Evolutionary conservation across 148 eudicot genomes (phyloP), one percentile per base, ranked within the genome.

Genomic region (Cornus florida): DNA sequence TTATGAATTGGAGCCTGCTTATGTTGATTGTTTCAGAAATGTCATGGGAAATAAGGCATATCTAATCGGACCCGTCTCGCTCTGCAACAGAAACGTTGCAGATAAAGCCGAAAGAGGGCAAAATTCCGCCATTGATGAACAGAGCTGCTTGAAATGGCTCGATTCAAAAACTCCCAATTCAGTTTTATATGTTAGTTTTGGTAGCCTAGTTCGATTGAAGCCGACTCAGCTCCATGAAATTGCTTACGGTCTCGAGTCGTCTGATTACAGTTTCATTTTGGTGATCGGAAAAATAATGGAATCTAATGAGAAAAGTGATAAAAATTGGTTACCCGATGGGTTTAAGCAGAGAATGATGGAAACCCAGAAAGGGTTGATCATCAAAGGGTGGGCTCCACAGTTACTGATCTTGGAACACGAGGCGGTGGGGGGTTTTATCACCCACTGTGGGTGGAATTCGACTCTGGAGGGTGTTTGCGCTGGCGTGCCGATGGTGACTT

Each of bases 301-400:
- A 57, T 38, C 59, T 8, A 7, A 20, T 8, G 60, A 66, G 28
- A 62, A 75, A 8, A 6, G 23, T 35, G 69, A 75, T 72, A 57
- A 70, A 13, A 77, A 66, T 7, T 78, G 75, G 79, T 5, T 81
- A 32, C 84, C 80, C 0, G 77, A 43, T 14, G 81, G 83, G 59
- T 83, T 83, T 13, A 80, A 79, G 53, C 60, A 77, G 11, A 59
- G 28, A 74, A 65, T 80, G 32, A 68, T 7, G 67, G 46, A 72
- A 6, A 57, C 71, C 5, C 41, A 75, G 1, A 70, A 22, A 39
- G 87, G 87, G 33, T 48, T 84, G 68, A 32, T 81, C 7, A 78
- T 81, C 1, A 60, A 62, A n/a, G 87, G 87, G 12, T 84, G 84
- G 87, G 87, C 82, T 10, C 87, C 84, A 3, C 87, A 84, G 67